phyloP scores from a whole-genome alignment of 2,329 filamentous ascomycete genomes.

The Annulohypoxylon truncatum region DNA sequence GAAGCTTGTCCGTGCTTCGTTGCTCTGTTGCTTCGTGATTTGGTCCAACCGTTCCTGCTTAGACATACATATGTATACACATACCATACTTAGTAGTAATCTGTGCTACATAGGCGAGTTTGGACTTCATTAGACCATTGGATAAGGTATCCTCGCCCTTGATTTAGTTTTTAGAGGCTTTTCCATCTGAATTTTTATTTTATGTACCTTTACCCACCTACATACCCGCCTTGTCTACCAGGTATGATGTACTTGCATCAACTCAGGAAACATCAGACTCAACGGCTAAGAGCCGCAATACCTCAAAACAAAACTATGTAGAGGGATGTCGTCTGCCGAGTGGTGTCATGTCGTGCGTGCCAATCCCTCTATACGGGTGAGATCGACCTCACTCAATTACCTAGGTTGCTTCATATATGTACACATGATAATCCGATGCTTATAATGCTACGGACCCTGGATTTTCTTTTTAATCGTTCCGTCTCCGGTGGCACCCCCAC shows the following conservation, averaged over 20 bases:
- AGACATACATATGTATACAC: too few relatives aligned
- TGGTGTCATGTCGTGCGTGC: slow-evolving; percentile 1
- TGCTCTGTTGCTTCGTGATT: not conserved
- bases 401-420: slow-evolving; percentile 17
- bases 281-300: slow-evolving; percentile 8
- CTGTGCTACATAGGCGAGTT: not conserved
- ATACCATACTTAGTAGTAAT: too few relatives aligned
- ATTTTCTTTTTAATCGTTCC: slow-evolving; percentile 17
- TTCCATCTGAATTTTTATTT: not conserved
- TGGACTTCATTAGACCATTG: not conserved
- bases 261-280: not conserved
- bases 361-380: slow-evolving; percentile 10
- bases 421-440: slow-evolving; percentile 24
- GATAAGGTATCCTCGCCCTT: too few relatives aligned
- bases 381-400: slow-evolving; percentile 9
- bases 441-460: slow-evolving; percentile 29
- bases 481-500: slow-evolving; percentile 23
- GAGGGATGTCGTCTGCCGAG: not conserved
- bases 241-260: not conserved
- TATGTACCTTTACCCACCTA: not conserved
- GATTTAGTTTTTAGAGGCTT: not conserved
- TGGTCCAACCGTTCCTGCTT: not conserved
- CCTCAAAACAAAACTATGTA: not conserved
- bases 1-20: slow-evolving; percentile 2
- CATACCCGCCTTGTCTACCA: not conserved